A percentile compares a stretch with the other conserved stretches of the same genome.
Conservation (phyloP, 306 rosid species). For the Gillenia trifoliata region DNA sequence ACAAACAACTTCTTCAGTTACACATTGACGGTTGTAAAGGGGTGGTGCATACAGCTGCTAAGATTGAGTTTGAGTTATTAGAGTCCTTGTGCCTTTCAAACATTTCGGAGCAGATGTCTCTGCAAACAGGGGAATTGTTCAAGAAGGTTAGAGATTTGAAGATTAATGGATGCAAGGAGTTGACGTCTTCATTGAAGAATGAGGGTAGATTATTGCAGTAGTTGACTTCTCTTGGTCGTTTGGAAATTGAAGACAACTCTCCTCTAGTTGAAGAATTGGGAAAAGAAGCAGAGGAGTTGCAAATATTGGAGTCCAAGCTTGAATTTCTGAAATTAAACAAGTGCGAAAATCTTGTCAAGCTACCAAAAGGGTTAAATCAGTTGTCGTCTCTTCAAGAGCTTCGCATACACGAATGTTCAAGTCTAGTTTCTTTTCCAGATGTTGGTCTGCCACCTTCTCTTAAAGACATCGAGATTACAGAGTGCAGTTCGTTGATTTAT, state of each 20-base stretch:
- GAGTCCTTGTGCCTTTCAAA: fast-evolving
- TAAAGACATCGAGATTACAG: neutral
- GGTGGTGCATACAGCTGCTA: neutral
- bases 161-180: neutral
- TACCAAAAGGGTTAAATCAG: neutral
- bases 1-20: neutral
- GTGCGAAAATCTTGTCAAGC: neutral
- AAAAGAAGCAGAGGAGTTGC: neutral
- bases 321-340: neutral
- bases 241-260: neutral
- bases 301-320: neutral
- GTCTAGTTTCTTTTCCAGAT: neutral
- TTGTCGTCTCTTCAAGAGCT: neutral
- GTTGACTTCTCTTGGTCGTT: neutral
- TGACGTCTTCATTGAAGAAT: too few species aligned
- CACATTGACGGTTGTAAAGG: neutral
- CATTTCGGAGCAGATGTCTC: too few species aligned
- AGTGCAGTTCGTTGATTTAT: neutral
- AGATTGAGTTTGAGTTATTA: neutral
- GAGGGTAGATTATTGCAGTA: neutral
- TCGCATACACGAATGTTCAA: neutral
- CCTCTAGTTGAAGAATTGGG: neutral
- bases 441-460: neutral
- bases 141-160: neutral
- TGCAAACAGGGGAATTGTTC: neutral